These are phyloP conservation scores for Angomonas desouzai DNA, from an alignment of 208 protist species.

Conservation along the genomic window DNA sequence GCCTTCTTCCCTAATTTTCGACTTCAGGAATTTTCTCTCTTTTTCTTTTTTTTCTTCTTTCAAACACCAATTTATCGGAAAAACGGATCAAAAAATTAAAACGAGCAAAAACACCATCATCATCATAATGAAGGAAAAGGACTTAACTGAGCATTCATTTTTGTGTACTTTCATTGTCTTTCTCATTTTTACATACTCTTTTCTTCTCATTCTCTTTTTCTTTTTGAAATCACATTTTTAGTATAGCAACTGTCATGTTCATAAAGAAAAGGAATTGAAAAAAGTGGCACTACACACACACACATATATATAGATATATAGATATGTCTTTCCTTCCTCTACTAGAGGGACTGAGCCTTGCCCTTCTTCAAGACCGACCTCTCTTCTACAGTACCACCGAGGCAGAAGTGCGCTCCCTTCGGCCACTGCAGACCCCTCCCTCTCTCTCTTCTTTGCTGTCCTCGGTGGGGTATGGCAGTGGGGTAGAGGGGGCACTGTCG, in stretches of 20 bases:
- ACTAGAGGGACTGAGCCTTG: neutral
- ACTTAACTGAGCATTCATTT: no score
- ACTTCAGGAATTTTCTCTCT: neutral
- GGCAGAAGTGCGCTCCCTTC: neutral
- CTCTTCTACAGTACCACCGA: neutral
- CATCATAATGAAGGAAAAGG: no score
- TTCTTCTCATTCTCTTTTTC: no score
- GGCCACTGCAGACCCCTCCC: neutral
- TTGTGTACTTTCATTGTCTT: no score
- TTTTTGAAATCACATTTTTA: no score
- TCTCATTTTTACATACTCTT: no score
- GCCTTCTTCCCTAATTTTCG: neutral
- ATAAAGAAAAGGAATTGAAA: neutral
- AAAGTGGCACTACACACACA: no score
- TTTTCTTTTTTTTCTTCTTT: slow-evolving; percentile 9
- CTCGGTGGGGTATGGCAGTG: no score
- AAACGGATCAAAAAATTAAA: no score
- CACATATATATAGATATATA: neutral
- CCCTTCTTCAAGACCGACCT: neutral
- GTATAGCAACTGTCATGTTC: no score
- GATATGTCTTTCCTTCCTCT: neutral
- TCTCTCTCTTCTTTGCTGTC: neutral
- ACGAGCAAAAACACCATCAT: no score
- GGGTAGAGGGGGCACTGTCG: neutral
- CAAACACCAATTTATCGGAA: neutral